These are phyloP conservation scores for Panicum virgatum DNA, from an alignment of 202 grass and related monocot genomes.

Conservation along the genomic window DNA sequence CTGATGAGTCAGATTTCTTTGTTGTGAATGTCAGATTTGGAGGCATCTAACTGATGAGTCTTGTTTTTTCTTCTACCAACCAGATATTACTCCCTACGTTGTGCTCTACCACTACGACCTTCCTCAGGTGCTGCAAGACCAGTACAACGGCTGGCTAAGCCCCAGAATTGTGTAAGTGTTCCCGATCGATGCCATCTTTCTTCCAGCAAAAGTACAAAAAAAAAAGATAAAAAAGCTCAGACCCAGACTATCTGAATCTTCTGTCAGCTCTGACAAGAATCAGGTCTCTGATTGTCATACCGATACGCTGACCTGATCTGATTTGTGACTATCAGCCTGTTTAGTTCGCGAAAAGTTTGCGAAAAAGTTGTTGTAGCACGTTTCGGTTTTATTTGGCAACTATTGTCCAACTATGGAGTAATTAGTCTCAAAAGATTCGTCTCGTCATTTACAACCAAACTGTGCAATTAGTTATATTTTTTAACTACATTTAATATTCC, in stretches of 20 bases:
- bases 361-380: too few relatives aligned
- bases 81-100: conserved; percentile 74
- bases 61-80: not conserved
- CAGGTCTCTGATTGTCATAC: not conserved
- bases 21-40: not conserved
- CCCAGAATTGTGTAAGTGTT: conserved; percentile 76
- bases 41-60: not conserved
- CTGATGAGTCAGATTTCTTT: too few relatives aligned
- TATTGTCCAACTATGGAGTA: too few relatives aligned
- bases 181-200: too few relatives aligned
- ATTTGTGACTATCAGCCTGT: not conserved
- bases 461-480: too few relatives aligned
- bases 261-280: not conserved
- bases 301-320: not conserved
- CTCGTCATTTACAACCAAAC: too few relatives aligned
- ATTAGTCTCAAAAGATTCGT: too few relatives aligned
- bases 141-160: conserved; percentile 74
- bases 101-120: conserved; percentile 87
- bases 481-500: too few relatives aligned
- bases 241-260: not conserved
- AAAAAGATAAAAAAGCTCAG: too few relatives aligned
- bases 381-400: too few relatives aligned
- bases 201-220: too few relatives aligned
- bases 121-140: conserved; percentile 77
- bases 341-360: too few relatives aligned